Evolutionary conservation across 352 stramenopile genomes (phyloP).

Genomic region (Globisporangium lucens): DNA sequence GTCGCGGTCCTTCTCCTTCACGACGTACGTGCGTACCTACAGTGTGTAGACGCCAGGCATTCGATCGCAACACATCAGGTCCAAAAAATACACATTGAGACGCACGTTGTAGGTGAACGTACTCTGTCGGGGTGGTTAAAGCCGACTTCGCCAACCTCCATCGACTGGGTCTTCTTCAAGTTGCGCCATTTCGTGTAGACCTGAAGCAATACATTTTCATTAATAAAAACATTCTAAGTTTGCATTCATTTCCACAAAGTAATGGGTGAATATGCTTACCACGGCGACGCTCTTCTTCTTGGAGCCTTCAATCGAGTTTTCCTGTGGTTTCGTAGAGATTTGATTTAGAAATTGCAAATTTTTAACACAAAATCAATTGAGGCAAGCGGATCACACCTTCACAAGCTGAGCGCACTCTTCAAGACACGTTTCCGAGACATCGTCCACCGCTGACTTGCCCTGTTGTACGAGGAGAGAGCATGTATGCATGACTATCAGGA

Average conservation of each 20-base stretch:
- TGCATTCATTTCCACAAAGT: not conserved
- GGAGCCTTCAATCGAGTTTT: constrained; percentile 93
- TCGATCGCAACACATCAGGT: constrained; percentile 10
- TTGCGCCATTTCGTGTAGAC: constrained; percentile 94
- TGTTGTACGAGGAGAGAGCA: constrained; percentile 15
- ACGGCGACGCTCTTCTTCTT: constrained; percentile 91
- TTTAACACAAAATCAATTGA: not conserved
- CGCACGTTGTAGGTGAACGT: constrained; percentile 8
- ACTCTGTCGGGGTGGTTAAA: constrained; percentile 73
- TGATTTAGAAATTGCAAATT: not conserved
- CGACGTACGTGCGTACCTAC: constrained; percentile 66
- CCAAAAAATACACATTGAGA: not conserved
- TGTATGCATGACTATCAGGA: not conserved
- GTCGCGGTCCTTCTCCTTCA: constrained; percentile 82
- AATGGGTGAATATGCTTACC: constrained; percentile 18
- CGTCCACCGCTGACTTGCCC: constrained; percentile 69
- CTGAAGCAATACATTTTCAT: constrained; percentile 21
- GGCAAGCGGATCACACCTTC: constrained; percentile 58
- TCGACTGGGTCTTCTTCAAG: constrained; percentile 86
- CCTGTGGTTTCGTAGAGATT: constrained; percentile 24
- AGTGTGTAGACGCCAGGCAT: not conserved
- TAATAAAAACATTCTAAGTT: not conserved
- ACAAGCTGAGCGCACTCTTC: constrained; percentile 91
- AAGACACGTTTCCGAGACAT: constrained; percentile 75
- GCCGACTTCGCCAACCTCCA: constrained; percentile 91